Evolutionary conservation across 2,329 filamentous ascomycete genomes (phyloP).

Genomic region (Colletotrichum destructivum): DNA sequence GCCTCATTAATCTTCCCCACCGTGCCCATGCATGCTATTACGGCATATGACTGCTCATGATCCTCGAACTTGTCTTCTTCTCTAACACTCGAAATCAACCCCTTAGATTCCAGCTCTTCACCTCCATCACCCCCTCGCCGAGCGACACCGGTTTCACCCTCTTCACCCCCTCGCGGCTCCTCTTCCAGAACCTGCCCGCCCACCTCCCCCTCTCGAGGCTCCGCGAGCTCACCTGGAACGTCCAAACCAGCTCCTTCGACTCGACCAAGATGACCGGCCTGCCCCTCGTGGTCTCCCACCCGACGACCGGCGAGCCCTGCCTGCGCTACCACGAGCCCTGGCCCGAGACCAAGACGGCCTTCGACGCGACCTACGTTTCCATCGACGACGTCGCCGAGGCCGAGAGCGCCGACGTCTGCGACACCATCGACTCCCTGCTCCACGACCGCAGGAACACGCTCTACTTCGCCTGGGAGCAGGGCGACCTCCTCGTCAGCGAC

Average conservation of each 20-base stretch:
- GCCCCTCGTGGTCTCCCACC: slow-evolving; percentile 62
- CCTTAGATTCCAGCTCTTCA: slow-evolving; percentile 67
- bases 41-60: too few species aligned
- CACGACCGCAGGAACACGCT: slow-evolving; percentile 67
- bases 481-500: slow-evolving; percentile 68
- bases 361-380: slow-evolving; percentile 60
- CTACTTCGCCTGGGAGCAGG: slow-evolving; percentile 68
- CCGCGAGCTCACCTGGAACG: slow-evolving; percentile 61
- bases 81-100: slow-evolving; percentile 6
- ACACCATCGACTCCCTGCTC: slow-evolving; percentile 58
- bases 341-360: slow-evolving; percentile 66
- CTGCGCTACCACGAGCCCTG: slow-evolving; percentile 70
- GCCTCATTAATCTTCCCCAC: slow-evolving; percentile 35
- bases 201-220: slow-evolving; percentile 56
- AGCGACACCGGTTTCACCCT: slow-evolving; percentile 68
- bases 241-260: slow-evolving; percentile 64
- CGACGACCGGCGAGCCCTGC: slow-evolving; percentile 61
- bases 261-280: slow-evolving; percentile 59
- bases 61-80: not conserved
- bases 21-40: not conserved
- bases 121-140: slow-evolving; percentile 61
- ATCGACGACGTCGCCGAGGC: slow-evolving; percentile 55
- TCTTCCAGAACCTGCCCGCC: slow-evolving; percentile 63
- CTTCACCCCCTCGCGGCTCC: slow-evolving; percentile 65
- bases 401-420: slow-evolving; percentile 55